Evolutionary conservation across 2,329 filamentous ascomycete genomes (phyloP), one percentile per base, ranked within the genome.

Genomic region (Diaporthe ampelina): DNA sequence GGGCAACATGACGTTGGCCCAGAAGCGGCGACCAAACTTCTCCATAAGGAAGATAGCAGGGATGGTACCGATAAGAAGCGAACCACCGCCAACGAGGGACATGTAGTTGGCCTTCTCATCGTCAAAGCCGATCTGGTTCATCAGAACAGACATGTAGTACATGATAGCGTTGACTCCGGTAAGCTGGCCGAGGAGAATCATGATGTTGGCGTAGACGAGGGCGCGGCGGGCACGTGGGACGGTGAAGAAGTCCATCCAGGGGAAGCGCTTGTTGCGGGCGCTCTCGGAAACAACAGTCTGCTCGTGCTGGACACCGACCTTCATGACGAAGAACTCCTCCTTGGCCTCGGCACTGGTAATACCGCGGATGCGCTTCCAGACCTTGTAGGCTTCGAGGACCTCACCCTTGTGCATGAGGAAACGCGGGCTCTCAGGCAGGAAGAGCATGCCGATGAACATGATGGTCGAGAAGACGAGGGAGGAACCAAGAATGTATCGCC

Each of bases 181-280:
- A 50, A 94, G 86, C 78, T 94, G 93, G 0, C 93, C 93, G 0
- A 93, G 85, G 75, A 93, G 86, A 73, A 93, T 90, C 91, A 93
- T 93, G 52, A 91, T 88, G 78, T 92, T 93, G 78, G 91, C 91
- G 78, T 93, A 93, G 74, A 93, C 81, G 57, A 93, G 85, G 1
- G 92, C 90, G 13, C 92, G 87, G 29, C 91, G 89, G n/a, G 90
- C 90, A 45, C 93, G 89, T 9, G 91, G 90, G 54, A 91, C 89
- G 24, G 92, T 94, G 83, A 94, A 89, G 83, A 94, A 93, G 80
- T 94, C 92, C 85, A 94, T 86, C 91, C 92, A 94, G 0, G 91
- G 89, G 82, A 89, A 93, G 37, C 87, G 87, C 73, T 86, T 86
- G 77, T 89, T 89, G 70, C 85, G 84, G 10, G 86, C 83, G 10